Conservation (phyloP, 2,329 filamentous ascomycete species). For the Fusarium sp. region DNA sequence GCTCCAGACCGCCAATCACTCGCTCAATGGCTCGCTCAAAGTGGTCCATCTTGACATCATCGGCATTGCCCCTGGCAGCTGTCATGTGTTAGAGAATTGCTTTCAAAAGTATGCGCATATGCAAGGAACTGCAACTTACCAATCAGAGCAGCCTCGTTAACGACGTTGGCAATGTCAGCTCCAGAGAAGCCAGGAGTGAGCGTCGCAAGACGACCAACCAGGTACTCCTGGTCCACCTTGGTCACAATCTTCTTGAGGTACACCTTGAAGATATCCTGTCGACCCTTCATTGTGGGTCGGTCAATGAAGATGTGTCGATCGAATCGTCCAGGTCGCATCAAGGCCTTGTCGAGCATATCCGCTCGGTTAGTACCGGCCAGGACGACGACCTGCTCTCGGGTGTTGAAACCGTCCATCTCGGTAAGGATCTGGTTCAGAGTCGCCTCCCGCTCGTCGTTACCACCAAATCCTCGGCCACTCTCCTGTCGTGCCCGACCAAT, state of each 20-base stretch:
- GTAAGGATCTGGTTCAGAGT: constrained; percentile 98
- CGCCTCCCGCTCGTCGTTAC: constrained; percentile 96
- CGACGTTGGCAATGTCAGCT: constrained; percentile 97
- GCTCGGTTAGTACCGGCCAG: constrained; percentile 96
- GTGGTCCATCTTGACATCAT: constrained; percentile 85
- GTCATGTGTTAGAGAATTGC: constrained; percentile 29
- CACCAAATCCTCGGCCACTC: constrained; percentile 76
- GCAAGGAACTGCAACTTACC: constrained; percentile 67
- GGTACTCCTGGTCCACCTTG: constrained; percentile 85
- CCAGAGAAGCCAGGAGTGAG: constrained; percentile 96
- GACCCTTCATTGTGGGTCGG: constrained; percentile 93
- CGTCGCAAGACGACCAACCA: constrained; percentile 89
- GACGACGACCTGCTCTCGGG: constrained; percentile 94
- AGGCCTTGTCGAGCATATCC: constrained; percentile 92
- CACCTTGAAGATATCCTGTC: constrained; percentile 95
- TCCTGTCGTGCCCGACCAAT: constrained; percentile 92
- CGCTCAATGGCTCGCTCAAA: constrained; percentile 99
- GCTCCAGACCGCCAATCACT: constrained; percentile 94
- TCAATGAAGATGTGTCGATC: constrained; percentile 97
- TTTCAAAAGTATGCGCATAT: constrained; percentile 43
- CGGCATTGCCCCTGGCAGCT: constrained; percentile 87
- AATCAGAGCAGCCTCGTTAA: constrained; percentile 96
- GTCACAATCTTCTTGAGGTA: constrained; percentile 96
- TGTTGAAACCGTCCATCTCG: constrained; percentile 99
- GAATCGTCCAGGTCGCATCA: constrained; percentile 97